A percentile compares a stretch with the other conserved stretches of the same genome.
Evolutionary conservation across 805 yeast species (phyloP).

Genomic region (Komagataella ulmi): DNA sequence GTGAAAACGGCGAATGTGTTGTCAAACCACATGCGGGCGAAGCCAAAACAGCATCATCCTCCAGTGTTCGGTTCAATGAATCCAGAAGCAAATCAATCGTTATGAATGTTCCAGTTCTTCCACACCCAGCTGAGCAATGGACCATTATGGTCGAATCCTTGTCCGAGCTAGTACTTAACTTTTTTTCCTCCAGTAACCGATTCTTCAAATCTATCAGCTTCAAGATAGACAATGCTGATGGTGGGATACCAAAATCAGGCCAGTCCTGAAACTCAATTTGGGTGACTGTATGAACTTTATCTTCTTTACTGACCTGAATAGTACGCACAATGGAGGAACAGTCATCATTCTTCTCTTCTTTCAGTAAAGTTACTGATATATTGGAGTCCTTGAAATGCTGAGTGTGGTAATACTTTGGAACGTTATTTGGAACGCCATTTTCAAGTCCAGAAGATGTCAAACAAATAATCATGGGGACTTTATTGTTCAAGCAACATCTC

Average conservation of each 20-base stretch:
- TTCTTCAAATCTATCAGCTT: conserved; percentile 21
- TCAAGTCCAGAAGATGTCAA: conserved; percentile 15
- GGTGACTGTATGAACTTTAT: conserved; percentile 11
- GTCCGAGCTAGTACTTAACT: neutral
- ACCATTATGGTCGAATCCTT: conserved; percentile 18
- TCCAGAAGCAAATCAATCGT: conserved; percentile 27
- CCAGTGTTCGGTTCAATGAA: conserved; percentile 1
- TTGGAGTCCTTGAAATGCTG: conserved; percentile 8
- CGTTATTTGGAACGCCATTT: conserved; percentile 8
- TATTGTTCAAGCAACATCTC: conserved; percentile 22
- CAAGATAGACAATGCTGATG: conserved; percentile 17
- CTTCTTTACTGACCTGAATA: neutral
- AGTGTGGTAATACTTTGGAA: conserved; percentile 5
- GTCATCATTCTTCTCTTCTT: conserved; percentile 3
- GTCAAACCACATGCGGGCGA: neutral
- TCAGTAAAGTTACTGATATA: conserved; percentile 6
- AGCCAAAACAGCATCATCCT: neutral
- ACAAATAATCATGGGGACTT: conserved; percentile 22
- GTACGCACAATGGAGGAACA: neutral
- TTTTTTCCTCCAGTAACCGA: conserved; percentile 2
- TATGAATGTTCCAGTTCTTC: conserved; percentile 41
- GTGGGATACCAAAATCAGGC: conserved; percentile 35
- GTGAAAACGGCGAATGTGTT: neutral
- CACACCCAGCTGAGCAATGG: conserved; percentile 52
- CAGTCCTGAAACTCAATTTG: conserved; percentile 28